Evolutionary conservation across 2,329 filamentous ascomycete species (phyloP).

Genomic region (Penicillium sp.): DNA sequence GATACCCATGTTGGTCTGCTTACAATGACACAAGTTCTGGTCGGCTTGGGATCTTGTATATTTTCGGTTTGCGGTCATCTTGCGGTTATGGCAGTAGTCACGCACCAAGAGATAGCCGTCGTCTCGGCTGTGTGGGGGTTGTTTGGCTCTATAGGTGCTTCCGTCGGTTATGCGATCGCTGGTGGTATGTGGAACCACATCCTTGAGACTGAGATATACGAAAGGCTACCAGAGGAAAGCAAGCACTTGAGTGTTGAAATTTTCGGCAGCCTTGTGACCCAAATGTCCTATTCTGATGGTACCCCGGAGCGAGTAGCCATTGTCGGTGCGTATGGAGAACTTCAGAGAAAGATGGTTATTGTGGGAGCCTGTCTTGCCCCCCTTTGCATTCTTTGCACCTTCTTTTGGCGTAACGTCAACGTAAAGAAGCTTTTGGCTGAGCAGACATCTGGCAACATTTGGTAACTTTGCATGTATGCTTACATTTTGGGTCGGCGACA

Average conservation of each 20-base stretch:
- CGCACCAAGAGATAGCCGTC: constrained; percentile 12
- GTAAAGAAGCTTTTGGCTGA: constrained; percentile 12
- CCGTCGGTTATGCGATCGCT: constrained; percentile 10
- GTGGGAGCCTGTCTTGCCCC: constrained; percentile 29
- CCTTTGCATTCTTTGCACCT: constrained; percentile 13
- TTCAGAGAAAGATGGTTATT: constrained; percentile 51
- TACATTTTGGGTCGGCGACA: no score
- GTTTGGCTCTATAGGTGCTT: constrained; percentile 10
- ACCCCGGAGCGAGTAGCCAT: constrained; percentile 50
- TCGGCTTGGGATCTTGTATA: constrained; percentile 10
- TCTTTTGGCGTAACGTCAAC: constrained; percentile 15
- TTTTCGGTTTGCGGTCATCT: constrained; percentile 10
- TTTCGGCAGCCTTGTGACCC: constrained; percentile 12
- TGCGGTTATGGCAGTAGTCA: constrained; percentile 13
- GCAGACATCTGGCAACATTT: constrained; percentile 12
- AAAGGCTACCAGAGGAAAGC: constrained; percentile 7
- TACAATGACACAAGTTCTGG: constrained; percentile 12
- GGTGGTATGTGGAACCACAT: constrained; percentile 17
- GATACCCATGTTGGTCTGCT: constrained; percentile 11
- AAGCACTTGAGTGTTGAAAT: constrained; percentile 10
- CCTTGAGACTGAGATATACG: not conserved
- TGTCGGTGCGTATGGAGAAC: constrained; percentile 51
- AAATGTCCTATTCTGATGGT: constrained; percentile 44
- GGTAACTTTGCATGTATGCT: no score
- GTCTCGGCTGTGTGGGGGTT: constrained; percentile 11